Evolutionary conservation across 371 early-diverging fungal genomes (phyloP).

Genomic region (Actinomucor elegans): DNA sequence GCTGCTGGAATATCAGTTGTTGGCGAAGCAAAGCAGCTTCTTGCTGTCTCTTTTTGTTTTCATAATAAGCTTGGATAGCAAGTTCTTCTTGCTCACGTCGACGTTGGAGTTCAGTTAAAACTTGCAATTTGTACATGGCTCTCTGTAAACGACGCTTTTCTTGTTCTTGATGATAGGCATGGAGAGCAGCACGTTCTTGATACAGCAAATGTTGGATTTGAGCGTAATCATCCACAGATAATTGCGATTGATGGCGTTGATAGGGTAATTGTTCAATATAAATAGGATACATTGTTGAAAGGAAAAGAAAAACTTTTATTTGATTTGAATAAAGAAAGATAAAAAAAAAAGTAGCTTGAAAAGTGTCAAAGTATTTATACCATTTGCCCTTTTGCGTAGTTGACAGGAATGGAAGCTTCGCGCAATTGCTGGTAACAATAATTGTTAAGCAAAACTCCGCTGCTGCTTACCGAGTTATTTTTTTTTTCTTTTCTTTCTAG

Average conservation of each 20-base stretch:
- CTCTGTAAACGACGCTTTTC: conserved; percentile 13
- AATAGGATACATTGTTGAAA: not conserved
- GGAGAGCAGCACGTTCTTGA: conserved; percentile 8
- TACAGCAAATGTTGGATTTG: conserved; percentile 26
- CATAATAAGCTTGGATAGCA: conserved; percentile 21
- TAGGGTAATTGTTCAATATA: not conserved
- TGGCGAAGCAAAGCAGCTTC: not conserved
- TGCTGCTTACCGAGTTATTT: too few species aligned
- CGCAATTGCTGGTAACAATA: not conserved
- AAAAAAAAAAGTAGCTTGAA: not conserved
- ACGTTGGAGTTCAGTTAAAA: conserved; percentile 13
- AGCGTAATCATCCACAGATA: conserved; percentile 34
- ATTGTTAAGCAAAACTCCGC: not conserved
- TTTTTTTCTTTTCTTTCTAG: too few species aligned
- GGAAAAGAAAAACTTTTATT: not conserved
- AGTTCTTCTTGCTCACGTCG: conserved; percentile 19
- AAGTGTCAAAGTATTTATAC: conserved; percentile 1
- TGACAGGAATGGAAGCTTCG: conserved; percentile 2
- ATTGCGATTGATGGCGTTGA: not conserved
- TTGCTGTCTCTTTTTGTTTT: conserved; percentile 1
- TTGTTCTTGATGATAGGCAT: conserved; percentile 11
- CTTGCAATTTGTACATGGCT: conserved; percentile 8
- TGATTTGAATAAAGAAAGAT: not conserved
- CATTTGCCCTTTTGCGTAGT: too few species aligned
- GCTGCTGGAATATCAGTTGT: not conserved